Evolutionary conservation across 805 yeast species (phyloP), one percentile per base, ranked within the genome.

Genomic region (Brettanomyces naardenensis): DNA sequence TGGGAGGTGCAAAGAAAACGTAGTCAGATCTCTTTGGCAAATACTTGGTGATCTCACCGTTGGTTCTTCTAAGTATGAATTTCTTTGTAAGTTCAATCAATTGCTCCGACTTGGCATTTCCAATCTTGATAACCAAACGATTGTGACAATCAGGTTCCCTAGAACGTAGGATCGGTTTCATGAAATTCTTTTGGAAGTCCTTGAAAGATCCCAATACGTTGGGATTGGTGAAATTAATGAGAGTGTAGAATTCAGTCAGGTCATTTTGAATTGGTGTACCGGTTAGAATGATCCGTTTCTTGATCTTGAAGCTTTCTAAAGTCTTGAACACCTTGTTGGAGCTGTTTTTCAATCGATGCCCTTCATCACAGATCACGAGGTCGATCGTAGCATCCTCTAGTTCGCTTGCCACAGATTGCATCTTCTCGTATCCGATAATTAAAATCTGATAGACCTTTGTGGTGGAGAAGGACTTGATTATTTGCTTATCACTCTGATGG

Each of bases 331-430:
- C 76, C 56, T 86, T 88, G 41, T 84, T 86, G 7, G 77, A 64
- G 4, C 75, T 67, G 47, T 76, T 84, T 49, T 90, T 92, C 46
- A 92, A 66, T 35, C 95, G 67, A 56, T 92, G 98, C 3, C 97
- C 98, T 54, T 92, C 98, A 58, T 92, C 98, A 57, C 96, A 92
- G 1, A 92, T 73, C 15, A 92, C 61, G 14, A 92, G 47, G 54
- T 88, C 97, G 44, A 75, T 62, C 3, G 53, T 41, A 3, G 66
- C 66, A 15, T 35, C 21, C 1, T 64, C 48, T 6, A 83, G 51
- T 41, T 81, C 80, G 5, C 66, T 63, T 18, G 69, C 59, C 49
- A 78, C 66, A 13, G 69, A 68, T 13, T 76, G 56, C 27, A 89
- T 64, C 51, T 84, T 84, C 53, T 92, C 98, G 56, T 92, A 92